Evolutionary conservation across 2,329 filamentous ascomycete species (phyloP).

Genomic region (Trichoderma semiorbis): DNA sequence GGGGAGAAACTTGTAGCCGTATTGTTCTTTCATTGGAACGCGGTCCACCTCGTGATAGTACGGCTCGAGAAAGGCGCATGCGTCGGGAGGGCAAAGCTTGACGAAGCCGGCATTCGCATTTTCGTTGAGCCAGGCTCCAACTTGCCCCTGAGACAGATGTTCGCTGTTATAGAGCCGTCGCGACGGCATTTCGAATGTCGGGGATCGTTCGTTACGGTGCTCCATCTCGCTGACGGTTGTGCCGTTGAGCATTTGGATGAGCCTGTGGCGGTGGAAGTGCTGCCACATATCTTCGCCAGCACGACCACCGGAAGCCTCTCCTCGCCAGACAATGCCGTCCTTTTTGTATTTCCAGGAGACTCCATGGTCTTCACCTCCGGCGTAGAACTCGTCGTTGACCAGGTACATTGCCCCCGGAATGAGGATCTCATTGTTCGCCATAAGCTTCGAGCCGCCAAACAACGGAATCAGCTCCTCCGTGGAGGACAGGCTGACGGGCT

Average conservation of each 20-base stretch:
- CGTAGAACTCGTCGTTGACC: slow-evolving; percentile 55
- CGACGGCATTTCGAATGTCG: slow-evolving; percentile 49
- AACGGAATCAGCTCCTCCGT: slow-evolving; percentile 56
- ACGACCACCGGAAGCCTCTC: slow-evolving; percentile 59
- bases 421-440: slow-evolving; percentile 61
- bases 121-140: slow-evolving; percentile 41
- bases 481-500: slow-evolving; percentile 48
- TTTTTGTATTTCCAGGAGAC: slow-evolving; percentile 56
- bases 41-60: slow-evolving; percentile 33
- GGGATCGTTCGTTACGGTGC: slow-evolving; percentile 34
- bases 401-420: slow-evolving; percentile 65
- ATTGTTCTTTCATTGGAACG: slow-evolving; percentile 47
- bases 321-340: slow-evolving; percentile 59
- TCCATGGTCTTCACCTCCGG: slow-evolving; percentile 53
- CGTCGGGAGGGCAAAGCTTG: slow-evolving; percentile 36
- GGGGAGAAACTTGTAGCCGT: slow-evolving; percentile 61
- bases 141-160: slow-evolving; percentile 28
- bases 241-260: slow-evolving; percentile 66
- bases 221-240: slow-evolving; percentile 53
- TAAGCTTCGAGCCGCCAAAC: slow-evolving; percentile 61
- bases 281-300: slow-evolving; percentile 57
- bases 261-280: slow-evolving; percentile 68
- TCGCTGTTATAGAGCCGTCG: slow-evolving; percentile 42
- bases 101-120: slow-evolving; percentile 46
- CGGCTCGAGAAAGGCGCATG: slow-evolving; percentile 40